Evolutionary conservation across 192 early-diverging fungal species (phyloP), one percentile per base, ranked within the genome.

Genomic region (Backusella liffmaniae): DNA sequence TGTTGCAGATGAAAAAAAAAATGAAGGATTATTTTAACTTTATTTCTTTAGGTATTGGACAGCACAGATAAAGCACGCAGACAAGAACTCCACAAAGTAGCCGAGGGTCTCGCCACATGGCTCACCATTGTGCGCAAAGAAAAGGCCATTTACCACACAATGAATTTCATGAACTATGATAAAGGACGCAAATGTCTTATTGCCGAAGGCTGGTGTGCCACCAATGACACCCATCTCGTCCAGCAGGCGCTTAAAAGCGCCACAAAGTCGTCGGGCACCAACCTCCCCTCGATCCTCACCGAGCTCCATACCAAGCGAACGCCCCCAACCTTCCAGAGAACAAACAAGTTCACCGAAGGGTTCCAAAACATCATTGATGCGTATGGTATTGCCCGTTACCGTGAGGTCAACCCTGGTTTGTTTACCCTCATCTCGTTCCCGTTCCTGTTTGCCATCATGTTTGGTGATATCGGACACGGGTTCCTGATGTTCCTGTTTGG

Each of bases 401-500:
- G 93, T 74, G 98, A 99, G 85, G 96, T 98, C 76, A 99, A 99
- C 80, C 98, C 98, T 15, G 98, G 96, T 35, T 87, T 99, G 34
- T 99, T 97, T 73, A 98, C 98, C 0, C 79, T 93, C n/a, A 97
- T 98, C 42, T 96, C 95, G 0, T 99, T 99, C 88, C 98, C 98
- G 13, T 99, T 99, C 80, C 82, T 99, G 74, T 99, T 99, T 85
- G 97, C 98, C 53, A 90, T 99, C 74, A 99, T 99, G 98, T 99
- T 99, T 88, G 98, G 98, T 72, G 98, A 99, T 84, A 88, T 97
- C 34, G 98, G 98, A 51, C 98, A 99, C 80, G 98, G 96, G n/a
- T 80, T 96, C 37, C 75, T 99, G 42, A 90, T 99, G 85, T 85
- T 95, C 3, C 74, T 93, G 13, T 79, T 83, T 73, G 95, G 91